These are phyloP conservation scores for Castanospermum australe DNA, from an alignment of 306 rosid genomes.

Conservation along the genomic window DNA sequence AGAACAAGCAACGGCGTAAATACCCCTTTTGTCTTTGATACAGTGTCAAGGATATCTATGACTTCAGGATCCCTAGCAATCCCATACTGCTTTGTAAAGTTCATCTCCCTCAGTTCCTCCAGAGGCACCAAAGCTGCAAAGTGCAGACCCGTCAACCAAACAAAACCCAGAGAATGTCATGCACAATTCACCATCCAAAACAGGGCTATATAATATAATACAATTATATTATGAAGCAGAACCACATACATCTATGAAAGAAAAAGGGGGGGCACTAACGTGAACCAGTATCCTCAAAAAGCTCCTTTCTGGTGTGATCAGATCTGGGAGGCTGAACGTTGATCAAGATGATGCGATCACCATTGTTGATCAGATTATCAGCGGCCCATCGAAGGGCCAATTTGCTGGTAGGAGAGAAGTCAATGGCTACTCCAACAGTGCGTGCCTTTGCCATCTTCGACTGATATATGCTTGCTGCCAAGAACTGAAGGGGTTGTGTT, in stretches of 20 bases:
- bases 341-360: slow-evolving; percentile 60
- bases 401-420: slow-evolving; percentile 70
- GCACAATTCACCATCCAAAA: neutral
- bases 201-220: no score
- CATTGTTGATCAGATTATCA: slow-evolving; percentile 50
- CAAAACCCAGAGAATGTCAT: neutral
- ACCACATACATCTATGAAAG: neutral
- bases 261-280: slow-evolving; percentile 32
- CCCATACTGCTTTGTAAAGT: slow-evolving; percentile 76
- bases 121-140: slow-evolving; percentile 73
- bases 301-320: slow-evolving; percentile 62
- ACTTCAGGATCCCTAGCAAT: slow-evolving; percentile 62
- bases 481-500: neutral
- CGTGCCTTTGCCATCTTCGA: slow-evolving; percentile 43
- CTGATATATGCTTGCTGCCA: neutral
- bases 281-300: slow-evolving; percentile 62
- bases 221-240: no score
- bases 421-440: slow-evolving; percentile 69
- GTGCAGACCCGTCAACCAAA: neutral
- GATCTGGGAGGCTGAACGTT: slow-evolving; percentile 62
- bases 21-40: slow-evolving; percentile 60
- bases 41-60: slow-evolving; percentile 52
- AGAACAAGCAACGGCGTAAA: neutral
- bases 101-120: slow-evolving; percentile 64
- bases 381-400: slow-evolving; percentile 69